Base-by-base conservation (phyloP, 1,284 basidiomycete species). In the Rhodotorula sp. region DNA sequence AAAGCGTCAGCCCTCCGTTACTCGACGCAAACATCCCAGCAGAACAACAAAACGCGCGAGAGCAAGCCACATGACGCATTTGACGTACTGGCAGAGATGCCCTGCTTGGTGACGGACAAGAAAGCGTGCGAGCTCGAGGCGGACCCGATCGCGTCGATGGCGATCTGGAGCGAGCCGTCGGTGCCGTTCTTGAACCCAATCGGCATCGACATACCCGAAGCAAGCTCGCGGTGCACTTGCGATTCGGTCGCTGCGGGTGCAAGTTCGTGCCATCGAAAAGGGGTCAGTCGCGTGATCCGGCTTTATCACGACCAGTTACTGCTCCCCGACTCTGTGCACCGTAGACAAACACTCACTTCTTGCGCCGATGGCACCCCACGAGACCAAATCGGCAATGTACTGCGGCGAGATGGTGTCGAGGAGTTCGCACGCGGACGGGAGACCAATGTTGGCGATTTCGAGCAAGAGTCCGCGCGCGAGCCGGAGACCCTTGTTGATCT, bases 291-390 rank as follows among this genome's bases (percentile, higher is more conserved):
- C 51, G 48, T 21, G 18, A 51, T 31, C 16, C 56, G 26, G 16
- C 6, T n/a, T 56, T 31, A 15, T 29, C 52, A 15, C 0, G n/a
- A 29, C 12, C 54, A 43, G 39, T 43, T 3, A 43, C 16, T 3
- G 10, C 23, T 21, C 16, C 21, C 31, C 16, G 2, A 54, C 64
- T 43, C 26, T 71, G 70, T 43, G n/a, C 39, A 43, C 26, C 12
- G 29, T 20, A 20, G 20, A 23, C 18, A 23, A 21, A 18, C 49
- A 51, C 62, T 23, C 54, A 64, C 63, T 97, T 46, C 93, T 87
- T 21, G 93, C 93, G 56, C 96, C 96, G 76, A 99, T 98, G 5
- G 96, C 96, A 67, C 96, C 96, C 96, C 96, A 99, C 4, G 91
- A 89, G 64, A 97, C 92, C 34, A 97, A 84, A 83, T 99, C 97